Base-by-base conservation (phyloP, 2,329 filamentous ascomycete species). In the Aspergillus bombycis region DNA sequence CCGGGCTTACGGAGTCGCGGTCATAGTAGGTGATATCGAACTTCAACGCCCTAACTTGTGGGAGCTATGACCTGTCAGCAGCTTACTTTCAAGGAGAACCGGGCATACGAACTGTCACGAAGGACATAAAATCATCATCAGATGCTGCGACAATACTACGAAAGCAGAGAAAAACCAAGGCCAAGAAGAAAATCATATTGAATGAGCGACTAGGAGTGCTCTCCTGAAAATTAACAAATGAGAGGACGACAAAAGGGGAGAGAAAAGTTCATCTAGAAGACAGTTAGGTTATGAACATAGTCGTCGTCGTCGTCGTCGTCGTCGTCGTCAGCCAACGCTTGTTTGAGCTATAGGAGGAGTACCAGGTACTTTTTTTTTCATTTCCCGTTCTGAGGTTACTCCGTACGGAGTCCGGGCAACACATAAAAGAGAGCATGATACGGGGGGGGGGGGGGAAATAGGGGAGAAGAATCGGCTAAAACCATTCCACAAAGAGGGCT, bases 101-200 rank as follows among this genome's bases (percentile, higher is more conserved):
- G 34, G 26, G 19, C 41, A 14, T 16, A 68, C 71, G 43, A 62
- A 77, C 75, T 36, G 75, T 77, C 50, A 76, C 68, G 62, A 77
- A 77, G 57, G 74, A 75, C 69, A 75, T 72, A 52, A 77, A 65
- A 59, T 77, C 75, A 68, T 76, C 70, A 58, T 73, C 68, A 26
- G 67, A 62, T 28, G 71, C 62, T 12, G 71, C 73, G 56, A 68
- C 61, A 16, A 62, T 68, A 60, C 62, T 67, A 52, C 65, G 66
- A 46, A 73, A 63, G 32, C 67, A 65, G 19, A 71, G 66, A 54
- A 74, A 68, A 46, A 72, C 68, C 23, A 68, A 58, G 32, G 71
- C 61, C 62, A 66, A 66, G 58, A 74, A 66, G 54, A 73, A 68
- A 65, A 74, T 67, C 68, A 67, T 72, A 30, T 62, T 67, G 45